phyloP scores from a whole-genome alignment of 805 yeast species.

The Wickerhamiella kurtzmanii region DNA sequence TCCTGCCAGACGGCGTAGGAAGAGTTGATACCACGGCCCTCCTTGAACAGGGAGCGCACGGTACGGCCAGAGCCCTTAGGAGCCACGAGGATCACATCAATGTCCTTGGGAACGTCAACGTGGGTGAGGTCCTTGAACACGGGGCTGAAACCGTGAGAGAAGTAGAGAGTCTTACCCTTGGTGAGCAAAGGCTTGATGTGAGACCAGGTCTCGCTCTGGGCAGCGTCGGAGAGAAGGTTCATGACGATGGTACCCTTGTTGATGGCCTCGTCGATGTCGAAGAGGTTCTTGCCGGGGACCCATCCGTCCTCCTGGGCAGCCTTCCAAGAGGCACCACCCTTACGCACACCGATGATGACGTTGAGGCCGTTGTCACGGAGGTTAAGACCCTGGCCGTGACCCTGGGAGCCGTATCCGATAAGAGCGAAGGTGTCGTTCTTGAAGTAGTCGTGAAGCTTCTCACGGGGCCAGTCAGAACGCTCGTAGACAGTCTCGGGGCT shows the following conservation, averaged over 20 bases:
- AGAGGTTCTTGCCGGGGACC: slow-evolving; percentile 98
- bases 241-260: slow-evolving; percentile 82
- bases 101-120: slow-evolving; percentile 87
- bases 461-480: slow-evolving; percentile 99
- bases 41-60: slow-evolving; percentile 97
- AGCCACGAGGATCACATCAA: slow-evolving; percentile 96
- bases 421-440: slow-evolving; percentile 95
- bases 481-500: slow-evolving; percentile 91
- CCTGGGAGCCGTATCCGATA: slow-evolving; percentile 99
- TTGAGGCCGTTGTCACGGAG: slow-evolving; percentile 97
- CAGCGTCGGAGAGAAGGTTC: slow-evolving; percentile 98
- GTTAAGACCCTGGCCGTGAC: slow-evolving; percentile 99
- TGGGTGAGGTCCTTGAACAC: slow-evolving; percentile 95
- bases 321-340: slow-evolving; percentile 98
- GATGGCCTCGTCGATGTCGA: slow-evolving; percentile 90
- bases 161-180: slow-evolving; percentile 95
- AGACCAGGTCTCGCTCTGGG: slow-evolving; percentile 97
- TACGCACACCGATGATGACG: slow-evolving; percentile 96
- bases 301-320: slow-evolving; percentile 99
- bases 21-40: slow-evolving; percentile 99
- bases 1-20: slow-evolving; percentile 99
- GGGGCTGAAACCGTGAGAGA: slow-evolving; percentile 99
- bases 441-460: slow-evolving; percentile 90
- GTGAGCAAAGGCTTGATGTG: slow-evolving; percentile 79
- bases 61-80: slow-evolving; percentile 99